These are phyloP conservation scores for Globisporangium paroecandrum DNA, from an alignment of 352 stramenopile genomes.

Conservation along the genomic window DNA sequence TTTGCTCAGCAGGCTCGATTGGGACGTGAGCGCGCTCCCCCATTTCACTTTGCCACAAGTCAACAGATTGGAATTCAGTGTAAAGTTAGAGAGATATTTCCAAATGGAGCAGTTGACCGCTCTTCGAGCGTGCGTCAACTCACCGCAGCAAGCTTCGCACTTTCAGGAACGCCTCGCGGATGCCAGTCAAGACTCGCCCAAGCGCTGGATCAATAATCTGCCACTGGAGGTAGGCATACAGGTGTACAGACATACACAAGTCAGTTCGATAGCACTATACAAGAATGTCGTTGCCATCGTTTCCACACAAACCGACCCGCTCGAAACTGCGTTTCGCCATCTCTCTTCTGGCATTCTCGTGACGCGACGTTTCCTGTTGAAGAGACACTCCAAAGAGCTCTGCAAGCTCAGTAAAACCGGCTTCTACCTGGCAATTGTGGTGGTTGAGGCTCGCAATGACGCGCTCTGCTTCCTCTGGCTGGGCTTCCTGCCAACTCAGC, in stretches of 20 bases:
- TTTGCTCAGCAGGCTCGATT: slow-evolving; percentile 93
- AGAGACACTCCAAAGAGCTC: slow-evolving; percentile 4
- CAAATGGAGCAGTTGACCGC: neutral
- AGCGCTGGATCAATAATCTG: slow-evolving; percentile 25
- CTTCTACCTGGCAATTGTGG: slow-evolving; percentile 36
- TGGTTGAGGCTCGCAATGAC: slow-evolving; percentile 35
- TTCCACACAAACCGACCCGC: slow-evolving; percentile 22
- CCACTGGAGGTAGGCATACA: slow-evolving; percentile 39
- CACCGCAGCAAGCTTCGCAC: slow-evolving; percentile 82
- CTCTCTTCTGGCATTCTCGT: neutral
- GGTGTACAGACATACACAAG: neutral
- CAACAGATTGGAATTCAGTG: neutral
- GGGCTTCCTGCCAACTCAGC: slow-evolving; percentile 31
- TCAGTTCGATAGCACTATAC: neutral
- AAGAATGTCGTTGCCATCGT: neutral
- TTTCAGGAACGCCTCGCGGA: slow-evolving; percentile 73
- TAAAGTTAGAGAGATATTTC: neutral
- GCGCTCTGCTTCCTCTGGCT: slow-evolving; percentile 26
- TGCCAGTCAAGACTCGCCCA: slow-evolving; percentile 39
- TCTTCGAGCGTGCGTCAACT: neutral
- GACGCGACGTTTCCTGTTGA: neutral
- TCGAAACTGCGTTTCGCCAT: slow-evolving; percentile 17
- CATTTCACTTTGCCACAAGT: slow-evolving; percentile 64
- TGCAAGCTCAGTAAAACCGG: slow-evolving; percentile 16
- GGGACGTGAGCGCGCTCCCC: slow-evolving; percentile 85